Conservation (phyloP, 129 eudicot genomes). For the Artemisia tridentata region DNA sequence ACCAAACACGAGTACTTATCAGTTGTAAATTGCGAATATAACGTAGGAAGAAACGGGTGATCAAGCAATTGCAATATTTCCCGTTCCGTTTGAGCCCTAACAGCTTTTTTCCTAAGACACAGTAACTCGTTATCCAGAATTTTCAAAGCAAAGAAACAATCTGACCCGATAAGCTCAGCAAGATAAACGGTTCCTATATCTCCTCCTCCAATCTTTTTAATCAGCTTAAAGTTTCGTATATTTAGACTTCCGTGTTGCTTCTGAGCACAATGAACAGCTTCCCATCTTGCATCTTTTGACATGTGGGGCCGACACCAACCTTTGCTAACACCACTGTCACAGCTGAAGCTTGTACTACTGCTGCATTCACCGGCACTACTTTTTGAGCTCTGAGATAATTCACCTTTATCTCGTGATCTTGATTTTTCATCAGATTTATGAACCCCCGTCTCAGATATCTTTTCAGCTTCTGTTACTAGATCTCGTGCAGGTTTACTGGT, state of each 20-base stretch:
- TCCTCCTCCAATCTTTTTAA: constrained; percentile 81
- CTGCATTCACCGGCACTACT: constrained; percentile 83
- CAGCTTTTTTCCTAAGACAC: constrained; percentile 51
- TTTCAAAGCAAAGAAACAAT: constrained; percentile 76
- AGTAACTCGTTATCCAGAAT: constrained; percentile 73
- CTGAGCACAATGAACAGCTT: constrained; percentile 51
- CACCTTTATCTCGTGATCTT: constrained; percentile 62
- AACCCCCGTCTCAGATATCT: constrained; percentile 14
- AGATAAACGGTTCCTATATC: constrained; percentile 82
- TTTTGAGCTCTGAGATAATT: constrained; percentile 81
- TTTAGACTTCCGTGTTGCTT: constrained; percentile 59
- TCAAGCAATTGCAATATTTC: constrained; percentile 80
- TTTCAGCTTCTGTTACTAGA: constrained; percentile 6
- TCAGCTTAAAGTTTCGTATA: constrained; percentile 60
- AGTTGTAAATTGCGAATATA: constrained; percentile 68
- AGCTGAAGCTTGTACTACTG: constrained; percentile 69
- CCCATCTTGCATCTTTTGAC: constrained; percentile 88
- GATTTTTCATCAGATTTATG: constrained; percentile 41
- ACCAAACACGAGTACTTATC: constrained; percentile 78
- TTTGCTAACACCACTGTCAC: constrained; percentile 64
- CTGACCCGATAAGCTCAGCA: constrained; percentile 64
- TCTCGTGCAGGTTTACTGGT: constrained; percentile 14
- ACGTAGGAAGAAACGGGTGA: constrained; percentile 97
- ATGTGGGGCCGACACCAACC: constrained; percentile 77
- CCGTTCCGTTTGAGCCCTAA: constrained; percentile 79